Evolutionary conservation across 2,329 filamentous ascomycete species (phyloP).

Genomic region (Fusarium chuoi): DNA sequence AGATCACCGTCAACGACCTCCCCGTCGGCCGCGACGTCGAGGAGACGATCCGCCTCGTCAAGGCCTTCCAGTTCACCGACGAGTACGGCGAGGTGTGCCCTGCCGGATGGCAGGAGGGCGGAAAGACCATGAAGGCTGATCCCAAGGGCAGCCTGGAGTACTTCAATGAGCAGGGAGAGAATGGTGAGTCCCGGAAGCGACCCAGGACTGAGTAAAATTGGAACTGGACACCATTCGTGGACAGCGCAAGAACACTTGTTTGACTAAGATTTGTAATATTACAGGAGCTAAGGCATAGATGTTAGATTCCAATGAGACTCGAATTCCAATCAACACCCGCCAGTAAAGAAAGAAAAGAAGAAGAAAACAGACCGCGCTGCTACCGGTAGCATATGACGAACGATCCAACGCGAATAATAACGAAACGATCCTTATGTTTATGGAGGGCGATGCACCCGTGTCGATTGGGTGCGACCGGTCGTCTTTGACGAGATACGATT

Average conservation of each 20-base stretch:
- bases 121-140: constrained; percentile 62
- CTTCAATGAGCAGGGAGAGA: constrained; percentile 48
- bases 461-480: neutral
- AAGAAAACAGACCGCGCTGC: neutral
- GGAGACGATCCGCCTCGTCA: constrained; percentile 72
- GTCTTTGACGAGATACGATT: constrained; percentile 12
- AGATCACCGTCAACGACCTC: constrained; percentile 74
- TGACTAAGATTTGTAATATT: constrained; percentile 33
- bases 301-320: constrained; percentile 30
- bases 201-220: constrained; percentile 24
- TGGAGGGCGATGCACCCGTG: neutral
- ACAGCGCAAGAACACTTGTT: constrained; percentile 1
- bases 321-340: constrained; percentile 32
- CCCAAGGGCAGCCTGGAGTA: constrained; percentile 63
- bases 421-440: constrained; percentile 22
- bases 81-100: constrained; percentile 81
- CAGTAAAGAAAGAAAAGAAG: neutral
- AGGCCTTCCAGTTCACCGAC: constrained; percentile 85
- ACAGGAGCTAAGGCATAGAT: constrained; percentile 36
- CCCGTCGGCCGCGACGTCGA: constrained; percentile 72
- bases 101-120: constrained; percentile 60
- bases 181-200: constrained; percentile 39
- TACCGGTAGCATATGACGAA: constrained; percentile 19
- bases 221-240: neutral
- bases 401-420: constrained; percentile 3